These are phyloP conservation scores for Rubia tinctorum DNA, from an alignment of 305 asterid species.

Conservation along the genomic window DNA sequence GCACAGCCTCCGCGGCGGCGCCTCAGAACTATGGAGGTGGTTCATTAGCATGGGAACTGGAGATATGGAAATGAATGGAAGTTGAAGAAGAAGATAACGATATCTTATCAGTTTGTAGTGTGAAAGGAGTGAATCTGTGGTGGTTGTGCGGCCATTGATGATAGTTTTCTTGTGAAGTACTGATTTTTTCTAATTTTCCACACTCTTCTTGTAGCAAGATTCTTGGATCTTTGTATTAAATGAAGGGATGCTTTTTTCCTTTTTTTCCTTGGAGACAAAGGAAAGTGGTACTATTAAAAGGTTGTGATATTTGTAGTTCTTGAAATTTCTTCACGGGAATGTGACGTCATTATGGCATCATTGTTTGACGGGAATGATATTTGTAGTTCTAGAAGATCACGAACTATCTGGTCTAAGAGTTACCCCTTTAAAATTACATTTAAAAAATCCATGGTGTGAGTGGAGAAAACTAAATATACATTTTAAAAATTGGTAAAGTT, in stretches of 20 bases:
- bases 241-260: not conserved
- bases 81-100: not conserved
- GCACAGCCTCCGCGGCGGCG: conserved; percentile 35
- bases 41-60: not conserved
- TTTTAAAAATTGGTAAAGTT: too few species aligned
- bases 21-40: conserved; percentile 9
- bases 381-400: too few species aligned
- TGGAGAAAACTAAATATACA: too few species aligned
- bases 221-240: not conserved
- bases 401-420: too few species aligned
- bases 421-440: too few species aligned
- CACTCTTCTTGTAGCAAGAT: not conserved
- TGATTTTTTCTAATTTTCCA: not conserved
- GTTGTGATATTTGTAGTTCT: not conserved
- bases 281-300: not conserved
- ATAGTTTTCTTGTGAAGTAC: not conserved
- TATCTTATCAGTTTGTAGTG: not conserved
- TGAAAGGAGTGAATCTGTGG: not conserved
- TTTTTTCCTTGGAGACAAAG: not conserved
- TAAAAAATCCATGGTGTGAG: too few species aligned
- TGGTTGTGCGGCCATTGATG: conserved; percentile 7
- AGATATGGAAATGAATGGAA: not conserved
- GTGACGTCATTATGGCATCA: not conserved
- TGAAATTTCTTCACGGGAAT: not conserved
- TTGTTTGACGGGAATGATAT: too few species aligned